Conservation (phyloP, 2,329 filamentous ascomycete genomes). For the Phialophora expanda region DNA sequence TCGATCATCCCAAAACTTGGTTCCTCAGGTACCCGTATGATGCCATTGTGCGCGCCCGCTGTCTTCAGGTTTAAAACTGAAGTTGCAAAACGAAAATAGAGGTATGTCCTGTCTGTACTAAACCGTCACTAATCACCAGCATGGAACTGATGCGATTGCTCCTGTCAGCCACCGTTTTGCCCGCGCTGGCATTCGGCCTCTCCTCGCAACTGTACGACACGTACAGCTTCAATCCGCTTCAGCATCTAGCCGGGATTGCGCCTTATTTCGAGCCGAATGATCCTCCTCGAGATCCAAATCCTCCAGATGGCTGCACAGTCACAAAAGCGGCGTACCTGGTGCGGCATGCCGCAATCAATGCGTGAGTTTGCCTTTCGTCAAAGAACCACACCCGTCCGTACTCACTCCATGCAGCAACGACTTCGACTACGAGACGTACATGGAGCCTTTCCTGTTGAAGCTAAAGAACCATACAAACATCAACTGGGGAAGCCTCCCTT, state of each 20-base stretch:
- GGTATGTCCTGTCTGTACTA: background rate
- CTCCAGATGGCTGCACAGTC: conserved; percentile 59
- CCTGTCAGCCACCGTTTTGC: background rate
- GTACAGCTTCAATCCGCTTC: conserved; percentile 56
- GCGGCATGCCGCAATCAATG: conserved; percentile 66
- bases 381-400: background rate
- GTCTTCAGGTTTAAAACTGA: background rate
- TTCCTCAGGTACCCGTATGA: conserved; percentile 6
- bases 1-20: conserved; percentile 14
- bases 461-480: conserved; percentile 61
- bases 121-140: background rate
- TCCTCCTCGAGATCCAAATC: conserved; percentile 51
- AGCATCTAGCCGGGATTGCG: conserved; percentile 62
- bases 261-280: conserved; percentile 64
- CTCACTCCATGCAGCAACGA: conserved; percentile 51
- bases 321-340: conserved; percentile 61
- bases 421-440: conserved; percentile 63
- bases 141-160: background rate
- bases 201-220: conserved; percentile 22
- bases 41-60: conserved; percentile 1
- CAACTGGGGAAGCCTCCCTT: conserved; percentile 62
- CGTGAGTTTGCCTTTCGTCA: conserved; percentile 34
- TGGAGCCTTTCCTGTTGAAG: conserved; percentile 64
- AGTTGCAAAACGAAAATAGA: background rate
- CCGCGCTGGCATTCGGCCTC: conserved; percentile 7